phyloP scores from a whole-genome alignment of 352 stramenopile species.

The Pythium biforme region DNA sequence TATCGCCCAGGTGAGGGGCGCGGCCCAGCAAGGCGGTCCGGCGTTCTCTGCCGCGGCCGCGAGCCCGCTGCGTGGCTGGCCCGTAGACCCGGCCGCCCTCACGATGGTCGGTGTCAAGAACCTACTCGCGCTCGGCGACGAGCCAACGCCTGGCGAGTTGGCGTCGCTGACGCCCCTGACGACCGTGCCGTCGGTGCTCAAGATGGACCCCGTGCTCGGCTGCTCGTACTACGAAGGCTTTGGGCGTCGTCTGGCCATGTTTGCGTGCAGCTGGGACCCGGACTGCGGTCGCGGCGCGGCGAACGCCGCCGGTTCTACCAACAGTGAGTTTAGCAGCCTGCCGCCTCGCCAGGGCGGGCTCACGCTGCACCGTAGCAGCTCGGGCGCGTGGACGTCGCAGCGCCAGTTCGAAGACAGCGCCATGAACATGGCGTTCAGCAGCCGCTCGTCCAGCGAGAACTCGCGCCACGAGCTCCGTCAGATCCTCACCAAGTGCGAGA shows the following conservation, averaged over 20 bases:
- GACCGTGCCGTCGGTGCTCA: slow-evolving; percentile 48
- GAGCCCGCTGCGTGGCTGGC: slow-evolving; percentile 66
- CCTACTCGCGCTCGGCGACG: slow-evolving; percentile 37
- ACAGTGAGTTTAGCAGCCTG: neutral
- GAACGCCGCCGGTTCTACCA: neutral
- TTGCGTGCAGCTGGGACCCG: slow-evolving; percentile 85
- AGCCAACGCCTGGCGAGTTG: slow-evolving; percentile 19
- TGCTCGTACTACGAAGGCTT: slow-evolving; percentile 77
- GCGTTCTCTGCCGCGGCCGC: slow-evolving; percentile 15
- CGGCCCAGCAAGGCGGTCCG: slow-evolving; percentile 26
- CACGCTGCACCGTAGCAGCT: slow-evolving; percentile 59
- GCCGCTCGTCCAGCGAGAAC: slow-evolving; percentile 53
- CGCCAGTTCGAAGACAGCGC: slow-evolving; percentile 56
- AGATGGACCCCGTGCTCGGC: slow-evolving; percentile 61
- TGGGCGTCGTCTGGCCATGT: slow-evolving; percentile 57
- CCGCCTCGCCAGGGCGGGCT: slow-evolving; percentile 19
- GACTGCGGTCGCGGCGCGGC: slow-evolving; percentile 49
- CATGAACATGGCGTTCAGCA: slow-evolving; percentile 29
- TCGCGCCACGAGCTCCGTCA: slow-evolving; percentile 54
- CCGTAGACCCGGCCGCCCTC: slow-evolving; percentile 61
- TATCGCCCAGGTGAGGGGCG: slow-evolving; percentile 47
- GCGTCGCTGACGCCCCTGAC: neutral
- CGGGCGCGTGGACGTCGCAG: slow-evolving; percentile 58
- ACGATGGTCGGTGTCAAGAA: slow-evolving; percentile 67
- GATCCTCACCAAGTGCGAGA: slow-evolving; percentile 60